Base-by-base conservation (phyloP, 768 basidiomycete genomes). In the Holtermannia corniformis region DNA sequence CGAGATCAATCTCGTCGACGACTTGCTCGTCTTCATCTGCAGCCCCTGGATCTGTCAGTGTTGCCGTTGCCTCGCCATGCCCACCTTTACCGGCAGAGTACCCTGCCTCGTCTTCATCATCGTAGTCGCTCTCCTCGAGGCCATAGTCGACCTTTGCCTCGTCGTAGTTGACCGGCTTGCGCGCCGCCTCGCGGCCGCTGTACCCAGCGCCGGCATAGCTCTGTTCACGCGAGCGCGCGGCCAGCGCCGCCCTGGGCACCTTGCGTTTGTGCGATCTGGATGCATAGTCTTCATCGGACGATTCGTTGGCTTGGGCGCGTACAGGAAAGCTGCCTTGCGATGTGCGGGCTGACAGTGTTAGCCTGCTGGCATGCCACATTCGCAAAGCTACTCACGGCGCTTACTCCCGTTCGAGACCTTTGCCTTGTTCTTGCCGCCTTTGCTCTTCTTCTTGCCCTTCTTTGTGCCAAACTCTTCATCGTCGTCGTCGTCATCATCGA, bases 1-100 rank as follows among this genome's bases (percentile, higher is more conserved):
- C 89, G 37, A 81, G 81, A 73, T 99, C 95, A 44, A 99, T 93
- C 56, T 73, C 72, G 45, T 72, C 70, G 19, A 58, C 67, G 47
- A 70, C 27, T 43, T 55, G 60, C 3, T 63, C 55, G 50, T 67
- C 67, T 5, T 49, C 57, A 24, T 58, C 54, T n/a, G 56, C 53
- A 12, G 41, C 48, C 47, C 47, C 52, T 13, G 45, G 23, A 12
- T 25, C 50, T 5, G 22, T 27, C 14, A 43, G 20, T 5, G n/a
- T n/a, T n/a, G n/a, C n/a, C n/a, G n/a, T n/a, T n/a, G n/a, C n/a
- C n/a, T n/a, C n/a, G n/a, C n/a, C n/a, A n/a, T n/a, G n/a, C 27
- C 27, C 4, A 26, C 22, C 22, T 40, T 25, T 24, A 4, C 5
- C 22, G 13, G 37, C 42, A 27, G n/a, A 2, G 21, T 5, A 16